phyloP scores from a whole-genome alignment of 2,329 filamentous ascomycete genomes.

The Paecilomyces fulvus region DNA sequence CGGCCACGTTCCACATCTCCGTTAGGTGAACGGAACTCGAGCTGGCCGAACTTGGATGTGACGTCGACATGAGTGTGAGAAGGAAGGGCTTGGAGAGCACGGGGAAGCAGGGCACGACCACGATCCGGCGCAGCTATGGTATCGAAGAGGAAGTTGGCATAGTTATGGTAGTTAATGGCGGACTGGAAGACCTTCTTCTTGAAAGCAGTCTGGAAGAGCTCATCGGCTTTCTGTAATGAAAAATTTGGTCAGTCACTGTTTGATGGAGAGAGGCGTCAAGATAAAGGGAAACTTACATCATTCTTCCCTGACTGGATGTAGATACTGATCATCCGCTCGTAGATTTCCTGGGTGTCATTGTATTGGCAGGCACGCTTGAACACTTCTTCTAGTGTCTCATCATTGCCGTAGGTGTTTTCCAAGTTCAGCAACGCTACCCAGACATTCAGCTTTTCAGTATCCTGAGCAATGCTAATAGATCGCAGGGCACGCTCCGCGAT shows the following conservation, averaged over 20 bases:
- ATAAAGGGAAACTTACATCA: slow-evolving; percentile 50
- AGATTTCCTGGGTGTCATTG: slow-evolving; percentile 83
- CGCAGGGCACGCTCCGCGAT: slow-evolving; percentile 84
- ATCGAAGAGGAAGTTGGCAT: slow-evolving; percentile 84
- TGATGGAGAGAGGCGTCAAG: background rate
- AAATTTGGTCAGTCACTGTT: slow-evolving; percentile 11
- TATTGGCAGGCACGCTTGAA: slow-evolving; percentile 92
- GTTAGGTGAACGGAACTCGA: slow-evolving; percentile 78
- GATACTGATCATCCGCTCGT: slow-evolving; percentile 83
- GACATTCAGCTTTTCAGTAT: slow-evolving; percentile 86
- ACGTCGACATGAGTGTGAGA: slow-evolving; percentile 61
- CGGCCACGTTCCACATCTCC: slow-evolving; percentile 85
- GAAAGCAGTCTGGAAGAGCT: slow-evolving; percentile 73
- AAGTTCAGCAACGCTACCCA: slow-evolving; percentile 94
- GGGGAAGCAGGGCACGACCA: slow-evolving; percentile 67
- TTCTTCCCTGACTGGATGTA: slow-evolving; percentile 87
- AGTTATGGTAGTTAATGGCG: slow-evolving; percentile 83
- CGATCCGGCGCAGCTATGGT: slow-evolving; percentile 61
- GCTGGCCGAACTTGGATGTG: slow-evolving; percentile 77
- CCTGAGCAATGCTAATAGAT: slow-evolving; percentile 84
- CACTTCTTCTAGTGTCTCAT: slow-evolving; percentile 71
- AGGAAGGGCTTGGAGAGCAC: slow-evolving; percentile 77
- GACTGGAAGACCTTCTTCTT: slow-evolving; percentile 85
- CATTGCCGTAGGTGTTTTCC: slow-evolving; percentile 80
- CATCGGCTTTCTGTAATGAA: slow-evolving; percentile 65